Percentiles rank a stretch among this genome's conserved stretches.
Conservation (phyloP, 768 basidiomycete species). For the Macrocybe gigantea region DNA sequence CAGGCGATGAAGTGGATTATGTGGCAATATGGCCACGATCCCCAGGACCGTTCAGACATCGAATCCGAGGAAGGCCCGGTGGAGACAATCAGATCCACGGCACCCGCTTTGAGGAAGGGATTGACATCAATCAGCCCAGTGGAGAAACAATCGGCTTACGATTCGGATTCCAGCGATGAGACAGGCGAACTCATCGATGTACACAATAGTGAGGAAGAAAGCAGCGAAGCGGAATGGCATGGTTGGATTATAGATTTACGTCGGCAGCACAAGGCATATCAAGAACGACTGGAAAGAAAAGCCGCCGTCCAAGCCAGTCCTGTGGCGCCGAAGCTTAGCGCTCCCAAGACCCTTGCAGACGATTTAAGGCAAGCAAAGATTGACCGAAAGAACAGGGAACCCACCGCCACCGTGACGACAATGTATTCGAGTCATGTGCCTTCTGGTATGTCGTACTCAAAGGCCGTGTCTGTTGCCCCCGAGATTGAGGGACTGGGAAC, state of each 20-base stretch:
- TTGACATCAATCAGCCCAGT: constrained; percentile 2
- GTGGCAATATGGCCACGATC: constrained; percentile 15
- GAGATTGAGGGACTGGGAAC: neutral
- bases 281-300: constrained; percentile 10
- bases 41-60: constrained; percentile 13
- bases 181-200: constrained; percentile 14
- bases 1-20: constrained; percentile 46
- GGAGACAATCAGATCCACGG: constrained; percentile 5
- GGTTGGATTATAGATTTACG: constrained; percentile 59
- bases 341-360: constrained; percentile 10
- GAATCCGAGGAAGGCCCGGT: constrained; percentile 8
- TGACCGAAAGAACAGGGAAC: constrained; percentile 21
- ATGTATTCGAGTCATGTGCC: neutral
- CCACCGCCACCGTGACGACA: constrained; percentile 22
- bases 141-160: constrained; percentile 6
- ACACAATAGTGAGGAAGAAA: constrained; percentile 36
- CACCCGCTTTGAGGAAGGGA: constrained; percentile 9
- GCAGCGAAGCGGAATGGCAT: constrained; percentile 60
- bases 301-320: constrained; percentile 3
- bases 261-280: constrained; percentile 20
- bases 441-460: neutral
- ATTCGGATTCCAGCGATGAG: constrained; percentile 17
- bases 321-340: constrained; percentile 8
- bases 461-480: neutral
- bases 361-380: constrained; percentile 13